Base-by-base conservation (phyloP, 1,284 basidiomycete species). In the Cystobasidium pallidum region DNA sequence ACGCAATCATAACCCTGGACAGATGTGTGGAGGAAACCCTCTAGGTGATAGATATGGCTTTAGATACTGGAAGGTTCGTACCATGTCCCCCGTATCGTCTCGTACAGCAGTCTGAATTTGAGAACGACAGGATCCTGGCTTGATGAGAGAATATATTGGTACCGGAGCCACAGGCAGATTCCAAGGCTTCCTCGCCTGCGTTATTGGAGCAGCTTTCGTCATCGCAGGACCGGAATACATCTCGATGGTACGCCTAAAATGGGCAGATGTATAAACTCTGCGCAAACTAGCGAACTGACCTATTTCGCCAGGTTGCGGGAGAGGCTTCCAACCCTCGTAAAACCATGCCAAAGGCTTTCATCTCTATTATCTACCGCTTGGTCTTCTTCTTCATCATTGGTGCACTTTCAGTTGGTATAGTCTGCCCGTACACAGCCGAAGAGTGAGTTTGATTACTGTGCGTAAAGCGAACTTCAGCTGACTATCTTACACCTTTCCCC, bases 341-440 rank as follows among this genome's bases (percentile, higher is more conserved):
- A 15, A 71, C 77, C 54, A 73, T 81, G 55, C 80, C 80, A 3
- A 72, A 67, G 45, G 80, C 79, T 2, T 80, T 80, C 75, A 79
- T 76, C 28, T 63, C 75, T 1, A 78, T 76, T 15, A 72, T 78
- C 36, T 77, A 73, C 65, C 77, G 80, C 36, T 67, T 81, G 45
- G 52, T 79, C 21, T 61, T 77, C 57, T 80, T 81, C 74, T 81
- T 79, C 75, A 55, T 78, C 41, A 64, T 75, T 0, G 77, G 78
- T 3, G 75, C 77, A 15, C 63, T 80, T 8, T 76, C 71, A 55
- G 78, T 81, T 51, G 77, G 76, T 15, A 75, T 75, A 28, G 78
- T 74, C 66, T 78, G 72, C 68, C 77, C 73, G 10, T 77, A 68
- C 57, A 59, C 75, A 62, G 71, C 21, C 72, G 66, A 74, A 17